Conservation (phyloP, 768 basidiomycete species). For the Russula virescens region DNA sequence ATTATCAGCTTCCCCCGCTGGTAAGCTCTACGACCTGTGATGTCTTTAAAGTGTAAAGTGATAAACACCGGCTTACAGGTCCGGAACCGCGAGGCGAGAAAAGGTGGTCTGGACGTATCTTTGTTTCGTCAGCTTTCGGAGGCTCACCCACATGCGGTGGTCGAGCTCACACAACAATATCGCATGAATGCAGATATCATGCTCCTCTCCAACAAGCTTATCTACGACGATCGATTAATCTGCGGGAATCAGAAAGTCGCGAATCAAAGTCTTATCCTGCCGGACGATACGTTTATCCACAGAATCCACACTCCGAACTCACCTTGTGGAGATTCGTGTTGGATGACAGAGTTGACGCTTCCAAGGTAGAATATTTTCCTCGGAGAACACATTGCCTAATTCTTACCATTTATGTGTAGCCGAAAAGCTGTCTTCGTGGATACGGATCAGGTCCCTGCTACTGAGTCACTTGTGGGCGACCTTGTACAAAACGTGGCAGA, state of each 20-base stretch:
- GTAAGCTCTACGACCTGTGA: slow-evolving; percentile 37
- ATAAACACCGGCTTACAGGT: slow-evolving; percentile 46
- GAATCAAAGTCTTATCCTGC: slow-evolving; percentile 49
- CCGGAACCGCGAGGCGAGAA: slow-evolving; percentile 68
- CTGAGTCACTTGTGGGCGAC: slow-evolving; percentile 78
- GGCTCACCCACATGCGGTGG: slow-evolving; percentile 78
- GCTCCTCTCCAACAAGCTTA: slow-evolving; percentile 79
- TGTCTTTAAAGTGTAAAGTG: not conserved
- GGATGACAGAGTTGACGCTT: slow-evolving; percentile 61
- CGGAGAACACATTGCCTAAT: not conserved
- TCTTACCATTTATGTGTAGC: slow-evolving; percentile 35
- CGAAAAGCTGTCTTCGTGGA: slow-evolving; percentile 91
- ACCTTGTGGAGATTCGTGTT: slow-evolving; percentile 44
- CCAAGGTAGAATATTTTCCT: slow-evolving; percentile 46
- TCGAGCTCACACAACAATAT: slow-evolving; percentile 85
- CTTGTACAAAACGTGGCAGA: slow-evolving; percentile 87
- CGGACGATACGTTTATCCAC: slow-evolving; percentile 40
- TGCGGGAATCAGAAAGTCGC: slow-evolving; percentile 78
- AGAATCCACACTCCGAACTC: slow-evolving; percentile 40
- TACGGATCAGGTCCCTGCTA: slow-evolving; percentile 75
- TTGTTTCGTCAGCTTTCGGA: slow-evolving; percentile 87
- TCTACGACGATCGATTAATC: slow-evolving; percentile 69
- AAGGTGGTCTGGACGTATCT: slow-evolving; percentile 83
- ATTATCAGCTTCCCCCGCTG: slow-evolving; percentile 93
- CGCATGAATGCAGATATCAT: slow-evolving; percentile 98